Conservation (phyloP, 257 asterid genomes). For the Forsythia suspensa region DNA sequence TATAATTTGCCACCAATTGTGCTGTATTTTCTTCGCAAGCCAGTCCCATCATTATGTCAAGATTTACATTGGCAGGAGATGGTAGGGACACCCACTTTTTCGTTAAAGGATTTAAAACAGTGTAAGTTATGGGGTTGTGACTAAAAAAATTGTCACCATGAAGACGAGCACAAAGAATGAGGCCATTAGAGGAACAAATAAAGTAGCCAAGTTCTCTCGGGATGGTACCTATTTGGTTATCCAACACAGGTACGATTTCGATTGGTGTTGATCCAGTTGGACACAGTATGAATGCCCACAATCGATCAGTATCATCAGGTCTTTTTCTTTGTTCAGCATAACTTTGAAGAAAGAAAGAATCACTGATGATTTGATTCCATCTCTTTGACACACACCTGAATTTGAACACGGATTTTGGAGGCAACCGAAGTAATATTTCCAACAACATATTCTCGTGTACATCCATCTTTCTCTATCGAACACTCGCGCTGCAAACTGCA, state of each 20-base stretch:
- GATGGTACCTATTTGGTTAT: background rate
- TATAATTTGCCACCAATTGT: background rate
- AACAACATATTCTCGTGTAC: background rate
- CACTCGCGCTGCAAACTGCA: no score
- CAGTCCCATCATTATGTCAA: background rate
- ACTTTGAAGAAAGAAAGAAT: background rate
- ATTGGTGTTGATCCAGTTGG: background rate
- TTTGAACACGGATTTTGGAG: background rate
- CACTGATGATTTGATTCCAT: background rate
- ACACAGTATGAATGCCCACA: background rate
- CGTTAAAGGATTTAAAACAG: background rate
- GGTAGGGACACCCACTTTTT: background rate
- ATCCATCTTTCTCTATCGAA: conserved; percentile 26
- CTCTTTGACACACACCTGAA: background rate
- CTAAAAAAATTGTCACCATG: background rate
- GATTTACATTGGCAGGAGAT: background rate
- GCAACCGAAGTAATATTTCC: background rate
- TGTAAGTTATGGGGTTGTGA: background rate
- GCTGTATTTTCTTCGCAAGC: background rate
- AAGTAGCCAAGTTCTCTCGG: background rate
- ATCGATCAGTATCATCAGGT: background rate
- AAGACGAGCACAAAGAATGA: background rate
- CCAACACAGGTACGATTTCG: background rate
- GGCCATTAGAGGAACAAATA: background rate
- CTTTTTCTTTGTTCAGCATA: background rate